Evolutionary conservation across 495 filamentous ascomycete species (phyloP).

Genomic region (Amorphotheca resinae): DNA sequence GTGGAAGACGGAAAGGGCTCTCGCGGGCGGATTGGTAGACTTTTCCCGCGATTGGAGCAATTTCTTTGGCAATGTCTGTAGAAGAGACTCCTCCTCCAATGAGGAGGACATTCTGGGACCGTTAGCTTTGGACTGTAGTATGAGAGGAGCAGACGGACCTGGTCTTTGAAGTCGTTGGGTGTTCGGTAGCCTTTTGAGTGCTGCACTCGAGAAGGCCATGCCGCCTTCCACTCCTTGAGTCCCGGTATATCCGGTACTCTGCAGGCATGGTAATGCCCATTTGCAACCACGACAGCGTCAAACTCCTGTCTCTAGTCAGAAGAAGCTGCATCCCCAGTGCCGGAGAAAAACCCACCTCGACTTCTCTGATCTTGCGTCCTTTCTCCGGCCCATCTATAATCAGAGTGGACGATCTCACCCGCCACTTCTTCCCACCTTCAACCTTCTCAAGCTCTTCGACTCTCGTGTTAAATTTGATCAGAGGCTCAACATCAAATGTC

Average conservation of each 20-base stretch:
- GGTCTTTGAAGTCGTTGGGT: constrained; percentile 38
- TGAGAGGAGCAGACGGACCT: constrained; percentile 42
- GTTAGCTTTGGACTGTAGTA: constrained; percentile 39
- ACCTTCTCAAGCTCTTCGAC: constrained; percentile 45
- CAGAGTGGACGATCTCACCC: constrained; percentile 29
- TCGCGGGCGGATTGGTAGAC: constrained; percentile 31
- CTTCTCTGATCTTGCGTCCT: constrained; percentile 14
- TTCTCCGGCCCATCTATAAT: constrained; percentile 11
- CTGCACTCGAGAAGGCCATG: constrained; percentile 49
- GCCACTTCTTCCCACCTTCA: constrained; percentile 32
- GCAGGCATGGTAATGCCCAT: constrained; percentile 64
- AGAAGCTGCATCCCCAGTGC: too few relatives aligned
- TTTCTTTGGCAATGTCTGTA: constrained; percentile 51
- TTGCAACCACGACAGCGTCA: constrained; percentile 76
- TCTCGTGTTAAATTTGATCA: constrained; percentile 41
- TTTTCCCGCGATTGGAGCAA: constrained; percentile 24
- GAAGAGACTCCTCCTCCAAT: constrained; percentile 73
- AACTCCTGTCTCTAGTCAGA: constrained; percentile 27
- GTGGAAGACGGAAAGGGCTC: constrained; percentile 36
- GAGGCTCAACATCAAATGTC: constrained; percentile 33
- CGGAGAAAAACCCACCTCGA: constrained; percentile 9
- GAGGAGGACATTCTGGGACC: constrained; percentile 46
- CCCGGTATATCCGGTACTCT: constrained; percentile 54
- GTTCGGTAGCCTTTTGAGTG: constrained; percentile 72
- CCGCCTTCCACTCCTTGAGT: constrained; percentile 42